phyloP scores from a whole-genome alignment of 108 stramenopile genomes.

The Phaeodactylum tricornutum region DNA sequence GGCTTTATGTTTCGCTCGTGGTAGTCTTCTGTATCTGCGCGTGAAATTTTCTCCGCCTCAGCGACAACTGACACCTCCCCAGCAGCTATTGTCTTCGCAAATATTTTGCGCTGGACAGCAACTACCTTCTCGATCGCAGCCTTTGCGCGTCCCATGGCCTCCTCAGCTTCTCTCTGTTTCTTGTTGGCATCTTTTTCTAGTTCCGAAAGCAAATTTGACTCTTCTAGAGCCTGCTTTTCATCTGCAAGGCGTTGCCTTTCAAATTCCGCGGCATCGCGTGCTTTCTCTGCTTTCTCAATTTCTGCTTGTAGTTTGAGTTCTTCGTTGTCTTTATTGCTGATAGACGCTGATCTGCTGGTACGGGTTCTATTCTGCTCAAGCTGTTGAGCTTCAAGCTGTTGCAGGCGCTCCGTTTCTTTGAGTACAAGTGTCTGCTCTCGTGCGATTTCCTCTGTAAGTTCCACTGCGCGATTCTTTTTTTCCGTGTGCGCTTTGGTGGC shows the following conservation, averaged over 20 bases:
- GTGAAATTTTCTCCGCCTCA: slow-evolving; percentile 18
- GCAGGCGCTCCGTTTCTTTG: not conserved
- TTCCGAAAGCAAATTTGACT: not conserved
- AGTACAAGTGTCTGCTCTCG: not conserved
- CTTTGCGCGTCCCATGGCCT: no score
- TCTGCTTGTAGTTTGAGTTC: not conserved
- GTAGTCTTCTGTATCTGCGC: slow-evolving; percentile 18
- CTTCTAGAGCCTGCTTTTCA: slow-evolving; percentile 2
- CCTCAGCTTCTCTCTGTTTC: slow-evolving; percentile 17
- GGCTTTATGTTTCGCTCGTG: slow-evolving; percentile 8
- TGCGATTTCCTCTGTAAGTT: no score
- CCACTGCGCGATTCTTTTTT: no score
- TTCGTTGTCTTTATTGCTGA: no score
- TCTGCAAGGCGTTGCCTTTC: slow-evolving; percentile 6
- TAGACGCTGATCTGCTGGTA: no score
- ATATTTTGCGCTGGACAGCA: slow-evolving; percentile 4
- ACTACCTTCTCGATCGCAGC: slow-evolving; percentile 18
- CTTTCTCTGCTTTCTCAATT: not conserved
- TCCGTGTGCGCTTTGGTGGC: no score
- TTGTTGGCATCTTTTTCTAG: slow-evolving; percentile 11
- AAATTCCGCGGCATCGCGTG: not conserved
- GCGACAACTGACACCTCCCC: slow-evolving; percentile 27
- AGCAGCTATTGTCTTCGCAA: slow-evolving; percentile 19
- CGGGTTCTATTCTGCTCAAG: no score
- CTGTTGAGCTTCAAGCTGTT: no score